Percentiles rank a stretch among this genome's conserved stretches.
Evolutionary conservation across 2,329 filamentous ascomycete genomes (phyloP).

Genomic region (Nemania bipapillata): DNA sequence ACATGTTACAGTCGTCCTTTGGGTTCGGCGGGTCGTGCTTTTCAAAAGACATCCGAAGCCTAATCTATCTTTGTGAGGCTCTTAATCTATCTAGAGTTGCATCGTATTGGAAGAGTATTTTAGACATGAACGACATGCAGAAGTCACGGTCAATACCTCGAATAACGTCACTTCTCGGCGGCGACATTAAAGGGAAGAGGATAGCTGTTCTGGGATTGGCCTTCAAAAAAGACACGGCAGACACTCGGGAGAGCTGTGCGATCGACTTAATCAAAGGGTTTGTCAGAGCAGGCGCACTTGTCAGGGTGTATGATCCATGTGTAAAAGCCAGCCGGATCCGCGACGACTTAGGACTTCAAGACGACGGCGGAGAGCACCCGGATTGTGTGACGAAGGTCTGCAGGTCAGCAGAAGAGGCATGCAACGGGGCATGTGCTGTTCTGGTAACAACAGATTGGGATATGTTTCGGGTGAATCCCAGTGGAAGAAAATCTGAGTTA

Average conservation of each 20-base stretch:
- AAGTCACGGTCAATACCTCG: slow-evolving; percentile 73
- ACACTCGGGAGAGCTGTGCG: slow-evolving; percentile 79
- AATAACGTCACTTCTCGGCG: slow-evolving; percentile 74
- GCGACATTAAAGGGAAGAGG: slow-evolving; percentile 76
- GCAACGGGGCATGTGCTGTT: too few relatives aligned
- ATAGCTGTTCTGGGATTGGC: slow-evolving; percentile 78
- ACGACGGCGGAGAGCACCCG: too few relatives aligned
- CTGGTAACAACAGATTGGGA: too few relatives aligned
- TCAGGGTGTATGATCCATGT: too few relatives aligned
- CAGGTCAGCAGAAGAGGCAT: too few relatives aligned
- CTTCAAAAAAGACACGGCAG: slow-evolving; percentile 82
- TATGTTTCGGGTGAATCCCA: too few relatives aligned
- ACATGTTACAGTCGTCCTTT: slow-evolving; percentile 78
- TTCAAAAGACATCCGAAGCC: slow-evolving; percentile 79
- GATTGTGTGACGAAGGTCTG: too few relatives aligned
- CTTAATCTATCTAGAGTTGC: slow-evolving; percentile 76
- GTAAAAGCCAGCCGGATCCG: too few relatives aligned
- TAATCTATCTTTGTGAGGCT: slow-evolving; percentile 78
- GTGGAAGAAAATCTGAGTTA: too few relatives aligned
- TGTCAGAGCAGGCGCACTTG: too few relatives aligned
- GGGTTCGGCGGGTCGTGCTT: slow-evolving; percentile 86
- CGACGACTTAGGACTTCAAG: too few relatives aligned
- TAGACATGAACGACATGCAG: slow-evolving; percentile 81
- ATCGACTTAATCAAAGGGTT: too few relatives aligned
- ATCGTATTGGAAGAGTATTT: slow-evolving; percentile 78